phyloP scores from a whole-genome alignment of 1,284 basidiomycete genomes.

The Porodaedalea pini region DNA sequence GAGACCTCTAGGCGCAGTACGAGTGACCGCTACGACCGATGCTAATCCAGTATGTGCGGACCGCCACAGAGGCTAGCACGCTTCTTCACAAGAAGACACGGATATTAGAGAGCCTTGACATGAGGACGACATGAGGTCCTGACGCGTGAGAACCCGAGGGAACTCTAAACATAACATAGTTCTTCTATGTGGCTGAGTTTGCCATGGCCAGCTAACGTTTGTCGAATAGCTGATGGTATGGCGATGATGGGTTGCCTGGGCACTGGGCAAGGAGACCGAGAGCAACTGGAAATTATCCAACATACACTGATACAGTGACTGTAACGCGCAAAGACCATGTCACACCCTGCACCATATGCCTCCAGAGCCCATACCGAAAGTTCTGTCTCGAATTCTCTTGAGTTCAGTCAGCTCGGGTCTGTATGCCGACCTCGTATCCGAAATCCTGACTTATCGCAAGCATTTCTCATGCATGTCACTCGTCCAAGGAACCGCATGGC shows the following conservation, averaged over 20 bases:
- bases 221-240: not conserved
- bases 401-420: not conserved
- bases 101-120: not conserved
- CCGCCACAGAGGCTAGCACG: not conserved
- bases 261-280: not conserved
- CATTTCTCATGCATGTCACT: not conserved
- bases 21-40: not conserved
- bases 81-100: not conserved
- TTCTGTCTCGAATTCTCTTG: too few relatives aligned
- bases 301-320: too few relatives aligned
- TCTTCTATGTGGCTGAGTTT: not conserved
- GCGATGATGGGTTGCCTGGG: not conserved
- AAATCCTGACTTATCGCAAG: not conserved
- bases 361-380: too few relatives aligned
- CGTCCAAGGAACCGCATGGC: not conserved
- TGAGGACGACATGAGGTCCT: slow-evolving; percentile 1
- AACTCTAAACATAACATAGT: not conserved
- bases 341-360: too few relatives aligned
- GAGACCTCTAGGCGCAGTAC: not conserved
- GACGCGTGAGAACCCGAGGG: not conserved
- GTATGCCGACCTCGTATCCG: not conserved
- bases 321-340: not conserved
- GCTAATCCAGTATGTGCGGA: not conserved
- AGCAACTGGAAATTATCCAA: too few relatives aligned
- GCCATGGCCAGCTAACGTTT: not conserved